These are phyloP conservation scores for Stenogyne calaminthoides DNA, from an alignment of 305 asterid genomes.

Conservation along the genomic window DNA sequence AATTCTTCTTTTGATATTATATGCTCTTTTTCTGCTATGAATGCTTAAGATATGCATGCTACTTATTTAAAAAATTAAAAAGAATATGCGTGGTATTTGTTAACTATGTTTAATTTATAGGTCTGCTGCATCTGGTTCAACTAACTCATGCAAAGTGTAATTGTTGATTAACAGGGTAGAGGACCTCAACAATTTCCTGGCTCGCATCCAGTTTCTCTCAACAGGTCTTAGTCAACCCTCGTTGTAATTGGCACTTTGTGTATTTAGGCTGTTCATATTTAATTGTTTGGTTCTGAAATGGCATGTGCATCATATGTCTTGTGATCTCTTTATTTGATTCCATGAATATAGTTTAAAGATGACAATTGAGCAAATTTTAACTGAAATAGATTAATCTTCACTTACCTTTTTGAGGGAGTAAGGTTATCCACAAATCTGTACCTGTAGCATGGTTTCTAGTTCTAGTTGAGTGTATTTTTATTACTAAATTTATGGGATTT, in stretches of 20 bases:
- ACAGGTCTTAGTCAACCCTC: slow-evolving; percentile 58
- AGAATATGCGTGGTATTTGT: slow-evolving; percentile 1
- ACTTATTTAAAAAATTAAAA: too few species aligned
- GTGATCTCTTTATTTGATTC: too few species aligned
- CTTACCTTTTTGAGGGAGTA: neutral
- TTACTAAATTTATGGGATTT: neutral
- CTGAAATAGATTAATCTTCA: neutral
- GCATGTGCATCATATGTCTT: slow-evolving; percentile 3
- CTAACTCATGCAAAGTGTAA: too few species aligned
- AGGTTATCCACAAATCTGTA: neutral
- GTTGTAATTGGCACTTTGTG: slow-evolving; percentile 18
- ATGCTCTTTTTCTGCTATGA: neutral
- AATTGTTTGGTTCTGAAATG: slow-evolving; percentile 14
- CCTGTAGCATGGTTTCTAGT: neutral
- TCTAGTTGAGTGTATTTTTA: neutral
- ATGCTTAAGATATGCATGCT: neutral
- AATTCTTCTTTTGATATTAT: neutral
- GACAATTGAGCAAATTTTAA: too few species aligned
- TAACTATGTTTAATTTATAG: neutral
- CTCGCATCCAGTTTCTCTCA: slow-evolving; percentile 97
- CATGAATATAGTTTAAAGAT: too few species aligned
- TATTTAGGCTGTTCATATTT: slow-evolving; percentile 6
- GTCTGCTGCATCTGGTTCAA: neutral
- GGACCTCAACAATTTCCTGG: slow-evolving; percentile 84
- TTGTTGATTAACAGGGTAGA: slow-evolving; percentile 58